These are phyloP conservation scores for Hordeum marinum DNA, from an alignment of 176 grass and related monocot genomes.

Conservation along the genomic window DNA sequence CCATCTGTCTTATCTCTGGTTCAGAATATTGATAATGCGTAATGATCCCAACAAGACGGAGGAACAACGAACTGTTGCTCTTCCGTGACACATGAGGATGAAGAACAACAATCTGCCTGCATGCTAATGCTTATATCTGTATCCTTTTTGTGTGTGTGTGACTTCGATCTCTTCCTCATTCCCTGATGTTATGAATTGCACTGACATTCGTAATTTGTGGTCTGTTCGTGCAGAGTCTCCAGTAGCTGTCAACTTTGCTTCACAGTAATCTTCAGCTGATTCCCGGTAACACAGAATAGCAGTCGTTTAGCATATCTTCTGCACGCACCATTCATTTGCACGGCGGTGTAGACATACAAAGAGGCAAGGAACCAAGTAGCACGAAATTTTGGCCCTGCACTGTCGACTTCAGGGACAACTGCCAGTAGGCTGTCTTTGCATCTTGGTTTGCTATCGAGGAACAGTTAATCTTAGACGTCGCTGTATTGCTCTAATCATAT, in stretches of 20 bases:
- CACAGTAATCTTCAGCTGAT: slow-evolving; percentile 1
- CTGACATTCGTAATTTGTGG: not conserved
- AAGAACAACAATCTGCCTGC: slow-evolving; percentile 69
- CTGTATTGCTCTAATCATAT: not conserved
- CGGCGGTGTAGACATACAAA: not conserved
- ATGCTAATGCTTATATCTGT: slow-evolving; percentile 3
- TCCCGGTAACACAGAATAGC: not conserved
- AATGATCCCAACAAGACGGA: not conserved
- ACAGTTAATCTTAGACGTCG: not conserved
- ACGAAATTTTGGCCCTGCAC: not conserved
- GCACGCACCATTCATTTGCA: slow-evolving; percentile 9
- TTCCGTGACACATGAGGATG: slow-evolving; percentile 42
- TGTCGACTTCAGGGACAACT: not conserved
- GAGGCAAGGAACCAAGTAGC: not conserved
- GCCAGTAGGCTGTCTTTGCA: not conserved
- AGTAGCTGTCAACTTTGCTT: slow-evolving; percentile 57
- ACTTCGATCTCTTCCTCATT: not conserved
- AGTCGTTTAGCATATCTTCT: too few species aligned
- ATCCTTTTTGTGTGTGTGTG: too few species aligned
- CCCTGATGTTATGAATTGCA: slow-evolving; percentile 8
- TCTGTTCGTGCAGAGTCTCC: slow-evolving; percentile 46
- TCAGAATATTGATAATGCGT: not conserved
- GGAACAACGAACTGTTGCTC: not conserved
- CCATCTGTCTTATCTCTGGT: not conserved
- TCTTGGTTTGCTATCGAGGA: not conserved